Percentiles rank a stretch among this genome's conserved stretches.
Conservation (phyloP, 106 monocot genomes). For the Dendrobium nobile region DNA sequence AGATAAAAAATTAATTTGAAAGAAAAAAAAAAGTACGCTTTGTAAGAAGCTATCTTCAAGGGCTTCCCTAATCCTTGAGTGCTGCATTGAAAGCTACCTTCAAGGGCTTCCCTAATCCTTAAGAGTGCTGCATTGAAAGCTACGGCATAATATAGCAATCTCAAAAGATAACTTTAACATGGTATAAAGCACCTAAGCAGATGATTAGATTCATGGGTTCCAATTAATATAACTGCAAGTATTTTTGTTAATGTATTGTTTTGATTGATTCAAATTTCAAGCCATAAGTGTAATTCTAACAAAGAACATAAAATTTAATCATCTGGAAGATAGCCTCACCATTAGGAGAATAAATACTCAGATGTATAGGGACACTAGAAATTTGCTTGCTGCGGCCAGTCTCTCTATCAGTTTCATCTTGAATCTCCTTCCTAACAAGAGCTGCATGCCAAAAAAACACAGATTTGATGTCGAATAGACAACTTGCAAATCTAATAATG, state of each 20-base stretch:
- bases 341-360: constrained; percentile 86
- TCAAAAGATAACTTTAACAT: background rate
- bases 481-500: background rate
- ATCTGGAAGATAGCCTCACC: constrained; percentile 31
- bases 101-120: background rate
- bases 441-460: constrained; percentile 29
- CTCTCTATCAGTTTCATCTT: constrained; percentile 92
- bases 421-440: constrained; percentile 84
- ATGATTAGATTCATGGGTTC: background rate
- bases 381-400: constrained; percentile 72
- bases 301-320: background rate
- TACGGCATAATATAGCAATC: background rate
- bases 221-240: background rate
- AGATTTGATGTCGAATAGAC: background rate
- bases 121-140: background rate
- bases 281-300: background rate
- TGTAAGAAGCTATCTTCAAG: background rate
- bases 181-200: background rate
- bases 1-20: background rate
- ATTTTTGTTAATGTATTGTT: background rate
- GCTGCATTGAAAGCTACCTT: no score
- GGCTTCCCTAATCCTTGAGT: no score
- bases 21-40: background rate
- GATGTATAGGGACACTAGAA: constrained; percentile 80
- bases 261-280: background rate